phyloP scores from a whole-genome alignment of 129 eudicot genomes.

The carrot (Daucus carota) region DNA sequence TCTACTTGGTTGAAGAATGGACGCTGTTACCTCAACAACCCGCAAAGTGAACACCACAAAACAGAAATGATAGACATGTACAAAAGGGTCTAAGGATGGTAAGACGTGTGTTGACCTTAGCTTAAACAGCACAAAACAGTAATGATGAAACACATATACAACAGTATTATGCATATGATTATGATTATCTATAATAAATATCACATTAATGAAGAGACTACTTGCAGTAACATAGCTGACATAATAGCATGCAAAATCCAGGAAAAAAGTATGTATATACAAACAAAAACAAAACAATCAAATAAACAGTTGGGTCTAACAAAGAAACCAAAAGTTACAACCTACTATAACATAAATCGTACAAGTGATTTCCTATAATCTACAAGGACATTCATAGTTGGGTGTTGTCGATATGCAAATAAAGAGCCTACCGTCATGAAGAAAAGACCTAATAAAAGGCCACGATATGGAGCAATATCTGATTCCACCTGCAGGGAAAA shows the following conservation, averaged over 20 bases:
- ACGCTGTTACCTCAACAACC: background rate
- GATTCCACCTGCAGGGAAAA: slow-evolving; percentile 98
- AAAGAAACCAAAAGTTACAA: background rate
- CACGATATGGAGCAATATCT: slow-evolving; percentile 99
- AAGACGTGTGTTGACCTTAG: background rate
- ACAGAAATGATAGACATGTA: background rate
- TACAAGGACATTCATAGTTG: background rate
- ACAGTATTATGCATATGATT: background rate
- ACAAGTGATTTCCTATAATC: background rate
- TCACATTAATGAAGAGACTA: background rate
- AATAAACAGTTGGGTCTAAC: background rate
- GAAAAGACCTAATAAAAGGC: slow-evolving; percentile 93
- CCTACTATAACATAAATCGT: background rate
- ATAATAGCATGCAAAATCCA: no score
- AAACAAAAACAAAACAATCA: background rate
- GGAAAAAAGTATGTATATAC: background rate
- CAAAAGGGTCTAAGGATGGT: background rate
- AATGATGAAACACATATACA: background rate
- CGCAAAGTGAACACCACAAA: background rate
- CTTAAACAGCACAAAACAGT: background rate
- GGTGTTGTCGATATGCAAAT: background rate
- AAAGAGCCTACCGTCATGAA: slow-evolving; percentile 84
- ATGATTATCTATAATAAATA: background rate
- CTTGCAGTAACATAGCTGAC: background rate
- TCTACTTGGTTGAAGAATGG: background rate